Percentiles rank a stretch among this genome's conserved stretches.
Evolutionary conservation across 129 eudicot species (phyloP).

Genomic region (Flaveria ramosissima): DNA sequence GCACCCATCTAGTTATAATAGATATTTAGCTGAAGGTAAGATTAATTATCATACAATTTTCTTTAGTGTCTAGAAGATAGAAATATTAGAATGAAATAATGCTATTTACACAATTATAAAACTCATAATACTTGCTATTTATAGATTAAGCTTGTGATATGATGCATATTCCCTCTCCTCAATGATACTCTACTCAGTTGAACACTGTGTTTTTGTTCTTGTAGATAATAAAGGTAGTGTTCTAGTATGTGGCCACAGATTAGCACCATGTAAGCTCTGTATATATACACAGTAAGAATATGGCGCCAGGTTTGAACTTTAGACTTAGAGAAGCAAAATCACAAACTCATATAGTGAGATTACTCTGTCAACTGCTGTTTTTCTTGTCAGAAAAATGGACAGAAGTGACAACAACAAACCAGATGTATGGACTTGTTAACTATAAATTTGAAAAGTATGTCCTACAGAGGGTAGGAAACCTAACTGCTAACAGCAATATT

Average conservation of each 20-base stretch:
- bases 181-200: too few species aligned
- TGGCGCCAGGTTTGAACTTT: neutral
- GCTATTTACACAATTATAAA: neutral
- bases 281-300: neutral
- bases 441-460: neutral
- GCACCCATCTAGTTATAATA: constrained; percentile 24
- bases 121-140: neutral
- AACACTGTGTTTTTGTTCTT: neutral
- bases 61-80: neutral
- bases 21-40: neutral
- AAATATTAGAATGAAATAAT: neutral
- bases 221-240: neutral
- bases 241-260: neutral
- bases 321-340: neutral
- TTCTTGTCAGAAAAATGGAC: neutral
- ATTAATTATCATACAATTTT: neutral
- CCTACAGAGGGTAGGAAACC: neutral
- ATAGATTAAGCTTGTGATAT: neutral
- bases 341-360: neutral
- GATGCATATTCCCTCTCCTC: neutral
- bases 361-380: neutral
- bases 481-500: neutral
- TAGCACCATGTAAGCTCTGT: neutral
- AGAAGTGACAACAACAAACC: neutral
- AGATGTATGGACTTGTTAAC: neutral